phyloP scores from a whole-genome alignment of 2,329 filamentous ascomycete genomes.

The Escovopsis weberi region DNA sequence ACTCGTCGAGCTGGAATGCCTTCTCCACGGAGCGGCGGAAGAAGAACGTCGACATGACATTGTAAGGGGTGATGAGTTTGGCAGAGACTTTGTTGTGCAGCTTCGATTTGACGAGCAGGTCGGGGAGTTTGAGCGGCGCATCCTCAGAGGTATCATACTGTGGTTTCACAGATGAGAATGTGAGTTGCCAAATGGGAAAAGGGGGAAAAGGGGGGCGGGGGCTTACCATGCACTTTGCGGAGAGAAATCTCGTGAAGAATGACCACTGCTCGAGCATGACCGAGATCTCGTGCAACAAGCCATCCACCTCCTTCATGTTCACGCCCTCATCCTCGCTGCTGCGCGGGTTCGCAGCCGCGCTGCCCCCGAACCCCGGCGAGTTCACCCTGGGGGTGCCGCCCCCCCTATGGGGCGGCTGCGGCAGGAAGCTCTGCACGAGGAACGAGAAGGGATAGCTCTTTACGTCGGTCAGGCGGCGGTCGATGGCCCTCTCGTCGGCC shows the following conservation, averaged over 20 bases:
- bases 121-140: constrained; percentile 49
- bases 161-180: no score
- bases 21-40: constrained; percentile 93
- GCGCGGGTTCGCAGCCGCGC: constrained; percentile 30
- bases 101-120: constrained; percentile 64
- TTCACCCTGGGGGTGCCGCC: constrained; percentile 51
- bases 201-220: no score
- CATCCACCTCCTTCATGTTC: constrained; percentile 93
- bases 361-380: constrained; percentile 55
- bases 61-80: constrained; percentile 68
- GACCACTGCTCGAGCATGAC: constrained; percentile 92
- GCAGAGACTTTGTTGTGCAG: constrained; percentile 64
- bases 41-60: constrained; percentile 89
- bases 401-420: constrained; percentile 39
- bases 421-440: constrained; percentile 83
- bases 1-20: constrained; percentile 90
- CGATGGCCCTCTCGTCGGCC: constrained; percentile 75
- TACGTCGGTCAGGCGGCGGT: constrained; percentile 80
- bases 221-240: constrained; percentile 63
- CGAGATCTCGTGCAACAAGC: constrained; percentile 71
- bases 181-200: no score
- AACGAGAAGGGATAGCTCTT: constrained; percentile 98
- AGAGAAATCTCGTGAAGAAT: constrained; percentile 77
- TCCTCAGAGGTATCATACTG: constrained; percentile 27
- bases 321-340: constrained; percentile 79